These are phyloP conservation scores for Leucocoprinus leucothites DNA, from an alignment of 768 basidiomycete species.

Conservation along the genomic window DNA sequence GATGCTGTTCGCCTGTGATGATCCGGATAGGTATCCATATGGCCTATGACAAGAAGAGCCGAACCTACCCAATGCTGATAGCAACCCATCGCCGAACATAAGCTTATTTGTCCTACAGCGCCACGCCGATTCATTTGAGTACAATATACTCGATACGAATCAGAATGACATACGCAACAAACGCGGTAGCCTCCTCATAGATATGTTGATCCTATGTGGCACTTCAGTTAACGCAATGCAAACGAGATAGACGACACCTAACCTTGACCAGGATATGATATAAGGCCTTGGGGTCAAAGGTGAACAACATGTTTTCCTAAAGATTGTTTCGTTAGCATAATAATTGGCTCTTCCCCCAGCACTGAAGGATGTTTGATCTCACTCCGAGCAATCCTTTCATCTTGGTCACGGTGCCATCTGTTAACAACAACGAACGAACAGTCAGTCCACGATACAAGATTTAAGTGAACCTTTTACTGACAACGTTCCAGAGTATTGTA, in stretches of 20 bases:
- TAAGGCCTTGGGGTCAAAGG: slow-evolving; percentile 41
- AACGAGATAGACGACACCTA: neutral
- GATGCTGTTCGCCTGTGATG: slow-evolving; percentile 35
- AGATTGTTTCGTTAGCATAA: no score
- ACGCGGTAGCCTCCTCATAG: slow-evolving; percentile 23
- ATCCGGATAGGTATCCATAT: neutral
- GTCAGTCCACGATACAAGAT: neutral
- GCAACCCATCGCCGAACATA: slow-evolving; percentile 26
- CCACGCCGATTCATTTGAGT: neutral
- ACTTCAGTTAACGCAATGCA: neutral
- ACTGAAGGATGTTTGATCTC: no score
- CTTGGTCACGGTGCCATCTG: slow-evolving; percentile 32
- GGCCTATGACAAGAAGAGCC: neutral
- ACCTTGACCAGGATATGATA: slow-evolving; percentile 43
- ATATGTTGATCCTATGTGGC: slow-evolving; percentile 26
- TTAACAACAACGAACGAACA: neutral
- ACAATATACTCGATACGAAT: neutral
- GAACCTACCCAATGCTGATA: slow-evolving; percentile 21
- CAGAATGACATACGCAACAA: slow-evolving; percentile 19
- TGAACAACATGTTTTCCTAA: slow-evolving; percentile 31
- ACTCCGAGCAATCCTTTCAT: slow-evolving; percentile 35
- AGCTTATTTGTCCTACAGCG: slow-evolving; percentile 16
- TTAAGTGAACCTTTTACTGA: slow-evolving; percentile 10
- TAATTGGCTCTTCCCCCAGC: no score
- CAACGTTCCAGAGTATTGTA: slow-evolving; percentile 29